Evolutionary conservation across 441 rosid genomes (phyloP).

Genomic region (Brassica balearica): DNA sequence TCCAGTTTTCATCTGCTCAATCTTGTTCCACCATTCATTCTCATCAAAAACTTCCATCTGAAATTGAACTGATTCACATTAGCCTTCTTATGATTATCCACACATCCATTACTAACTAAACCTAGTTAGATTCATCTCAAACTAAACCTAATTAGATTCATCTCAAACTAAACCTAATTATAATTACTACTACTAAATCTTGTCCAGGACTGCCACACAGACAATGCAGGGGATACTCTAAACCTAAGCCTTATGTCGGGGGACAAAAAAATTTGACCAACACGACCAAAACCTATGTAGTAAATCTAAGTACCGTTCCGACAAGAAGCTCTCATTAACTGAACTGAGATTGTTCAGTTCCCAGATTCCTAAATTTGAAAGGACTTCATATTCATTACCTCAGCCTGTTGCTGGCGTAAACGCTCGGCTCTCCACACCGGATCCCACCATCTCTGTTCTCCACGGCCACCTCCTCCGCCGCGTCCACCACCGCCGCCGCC

Average conservation of each 20-base stretch:
- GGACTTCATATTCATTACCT: constrained; percentile 52
- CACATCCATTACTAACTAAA: not conserved
- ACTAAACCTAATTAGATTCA: not conserved
- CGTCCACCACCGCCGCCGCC: constrained; percentile 54
- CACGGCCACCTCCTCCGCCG: constrained; percentile 54
- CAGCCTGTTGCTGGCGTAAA: constrained; percentile 71
- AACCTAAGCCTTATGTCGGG: constrained; percentile 5
- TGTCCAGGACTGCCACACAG: not conserved
- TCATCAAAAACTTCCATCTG: constrained; percentile 86
- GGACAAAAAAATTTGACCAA: constrained; percentile 2
- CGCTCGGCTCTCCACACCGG: constrained; percentile 98
- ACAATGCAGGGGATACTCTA: not conserved
- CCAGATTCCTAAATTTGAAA: not conserved
- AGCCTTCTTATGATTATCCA: not conserved
- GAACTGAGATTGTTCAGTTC: not conserved
- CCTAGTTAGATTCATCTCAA: constrained; percentile 10
- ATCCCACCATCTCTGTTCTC: constrained; percentile 99
- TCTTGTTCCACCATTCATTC: constrained; percentile 83
- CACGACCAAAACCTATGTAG: constrained; percentile 10
- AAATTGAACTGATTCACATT: not conserved
- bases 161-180: not conserved
- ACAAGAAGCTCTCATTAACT: not conserved
- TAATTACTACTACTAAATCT: not conserved
- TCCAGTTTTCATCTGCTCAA: constrained; percentile 67
- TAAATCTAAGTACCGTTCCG: not conserved